Evolutionary conservation across 768 basidiomycete species (phyloP), one percentile per base, ranked within the genome.

Genomic region (Suillus subaureus): DNA sequence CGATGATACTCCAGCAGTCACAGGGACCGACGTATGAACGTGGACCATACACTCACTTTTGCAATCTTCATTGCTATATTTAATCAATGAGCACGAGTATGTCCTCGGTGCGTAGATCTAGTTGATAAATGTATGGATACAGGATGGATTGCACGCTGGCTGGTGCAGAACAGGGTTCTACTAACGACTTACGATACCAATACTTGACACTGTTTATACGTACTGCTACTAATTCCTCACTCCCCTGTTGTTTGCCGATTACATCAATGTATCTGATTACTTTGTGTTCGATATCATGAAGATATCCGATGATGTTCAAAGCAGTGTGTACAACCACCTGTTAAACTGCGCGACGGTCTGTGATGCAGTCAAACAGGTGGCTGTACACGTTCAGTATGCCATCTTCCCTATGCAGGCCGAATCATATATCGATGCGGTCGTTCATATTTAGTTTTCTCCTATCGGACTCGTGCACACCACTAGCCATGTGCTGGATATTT

Each of bases 191-290:
- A 60, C 42, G 45, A 68, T 66, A 70, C 65, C 55, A 43, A 64
- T 72, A 69, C 63, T 63, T 66, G 58, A 39, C 63, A 64, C 68
- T 67, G 67, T 68, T 68, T 68, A 73, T 67, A 69, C 66, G 39
- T 67, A 68, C 42, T 68, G 52, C 60, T 54, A 51, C 31, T 64
- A 54, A 64, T 68, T 64, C 45, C 66, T 67, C 55, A 33, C 51
- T 57, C 45, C 57, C 31, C 16, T 35, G 47, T 47, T 43, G 33
- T 31, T 33, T 47, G 55, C 43, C 26, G 45, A 28, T 45, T 21
- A 43, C 16, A 54, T 37, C 21, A 43, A 26, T 64, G 61, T 65
- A 65, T 15, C 33, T 35, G 54, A 35, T 55, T n/a, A 5, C 54
- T 35, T 13, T 35, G 21, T n/a, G 55, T 35, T 56, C n/a, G 13